phyloP scores from a whole-genome alignment of 352 stramenopile genomes.

The Phytophthora uliginosa region DNA sequence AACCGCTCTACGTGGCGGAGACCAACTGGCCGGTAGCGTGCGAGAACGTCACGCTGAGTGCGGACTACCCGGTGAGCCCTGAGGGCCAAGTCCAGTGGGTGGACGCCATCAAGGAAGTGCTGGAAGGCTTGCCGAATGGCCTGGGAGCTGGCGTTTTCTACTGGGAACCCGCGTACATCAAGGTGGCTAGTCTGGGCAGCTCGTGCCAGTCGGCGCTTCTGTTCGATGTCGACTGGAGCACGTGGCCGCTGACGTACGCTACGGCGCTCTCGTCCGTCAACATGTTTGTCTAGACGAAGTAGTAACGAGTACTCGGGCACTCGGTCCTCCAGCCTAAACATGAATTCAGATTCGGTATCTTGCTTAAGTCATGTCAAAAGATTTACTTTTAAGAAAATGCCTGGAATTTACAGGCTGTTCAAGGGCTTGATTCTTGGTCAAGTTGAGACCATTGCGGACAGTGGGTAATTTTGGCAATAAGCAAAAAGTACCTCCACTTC shows the following conservation, averaged over 20 bases:
- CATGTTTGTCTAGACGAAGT: slow-evolving; percentile 13
- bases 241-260: slow-evolving; percentile 33
- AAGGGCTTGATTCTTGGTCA: background rate
- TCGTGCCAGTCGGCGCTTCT: slow-evolving; percentile 43
- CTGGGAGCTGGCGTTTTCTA: slow-evolving; percentile 44
- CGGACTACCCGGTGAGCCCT: slow-evolving; percentile 31
- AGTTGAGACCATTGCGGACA: background rate
- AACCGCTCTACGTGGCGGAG: slow-evolving; percentile 44
- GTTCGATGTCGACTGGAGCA: slow-evolving; percentile 41
- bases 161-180: slow-evolving; percentile 43
- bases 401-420: no score
- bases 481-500: background rate
- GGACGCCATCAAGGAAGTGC: slow-evolving; percentile 31
- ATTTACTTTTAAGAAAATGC: no score
- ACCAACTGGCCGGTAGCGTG: slow-evolving; percentile 46
- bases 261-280: slow-evolving; percentile 36
- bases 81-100: slow-evolving; percentile 43
- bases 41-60: slow-evolving; percentile 28
- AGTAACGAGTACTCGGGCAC: no score
- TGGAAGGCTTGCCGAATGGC: slow-evolving; percentile 28
- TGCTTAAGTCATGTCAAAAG: no score
- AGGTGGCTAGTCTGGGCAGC: slow-evolving; percentile 35
- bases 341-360: no score
- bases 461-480: background rate
- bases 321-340: no score